Percentiles rank a stretch among this genome's conserved stretches.
Evolutionary conservation across 768 basidiomycete species (phyloP).

Genomic region (Calocybe indica): DNA sequence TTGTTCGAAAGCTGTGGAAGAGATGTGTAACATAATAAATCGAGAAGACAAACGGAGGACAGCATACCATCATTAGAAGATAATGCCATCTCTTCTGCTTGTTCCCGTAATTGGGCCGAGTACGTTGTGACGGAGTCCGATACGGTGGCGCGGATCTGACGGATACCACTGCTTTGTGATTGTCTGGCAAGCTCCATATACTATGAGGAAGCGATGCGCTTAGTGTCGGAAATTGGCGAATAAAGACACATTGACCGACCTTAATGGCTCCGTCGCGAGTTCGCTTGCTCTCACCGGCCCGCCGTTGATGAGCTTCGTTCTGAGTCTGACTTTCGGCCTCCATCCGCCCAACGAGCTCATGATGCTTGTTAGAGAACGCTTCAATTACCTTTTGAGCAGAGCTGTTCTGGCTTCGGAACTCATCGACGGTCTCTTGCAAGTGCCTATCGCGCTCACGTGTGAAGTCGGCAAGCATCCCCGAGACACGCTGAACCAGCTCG

Average conservation of each 20-base stretch:
- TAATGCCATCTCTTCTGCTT: conserved; percentile 35
- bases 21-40: neutral
- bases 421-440: conserved; percentile 50
- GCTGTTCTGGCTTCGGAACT: conserved; percentile 49
- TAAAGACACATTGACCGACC: conserved; percentile 27
- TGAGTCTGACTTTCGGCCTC: conserved; percentile 34
- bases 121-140: conserved; percentile 44
- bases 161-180: conserved; percentile 25
- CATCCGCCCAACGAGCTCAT: conserved; percentile 34
- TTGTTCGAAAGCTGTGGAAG: conserved; percentile 51
- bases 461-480: conserved; percentile 66
- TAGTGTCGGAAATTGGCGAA: conserved; percentile 5
- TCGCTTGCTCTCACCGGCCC: conserved; percentile 41
- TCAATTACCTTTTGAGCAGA: conserved; percentile 46
- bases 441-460: conserved; percentile 61
- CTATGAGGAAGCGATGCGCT: conserved; percentile 39
- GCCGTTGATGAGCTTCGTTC: conserved; percentile 35
- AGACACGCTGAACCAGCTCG: conserved; percentile 71
- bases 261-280: conserved; percentile 54
- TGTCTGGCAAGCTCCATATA: conserved; percentile 23
- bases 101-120: conserved; percentile 44
- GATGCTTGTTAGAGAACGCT: conserved; percentile 44
- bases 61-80: conserved; percentile 40
- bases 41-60: neutral
- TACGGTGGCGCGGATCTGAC: conserved; percentile 17